These are phyloP conservation scores for Paracamarosporium sp. DNA, from an alignment of 2,329 filamentous ascomycete species.

Conservation along the genomic window DNA sequence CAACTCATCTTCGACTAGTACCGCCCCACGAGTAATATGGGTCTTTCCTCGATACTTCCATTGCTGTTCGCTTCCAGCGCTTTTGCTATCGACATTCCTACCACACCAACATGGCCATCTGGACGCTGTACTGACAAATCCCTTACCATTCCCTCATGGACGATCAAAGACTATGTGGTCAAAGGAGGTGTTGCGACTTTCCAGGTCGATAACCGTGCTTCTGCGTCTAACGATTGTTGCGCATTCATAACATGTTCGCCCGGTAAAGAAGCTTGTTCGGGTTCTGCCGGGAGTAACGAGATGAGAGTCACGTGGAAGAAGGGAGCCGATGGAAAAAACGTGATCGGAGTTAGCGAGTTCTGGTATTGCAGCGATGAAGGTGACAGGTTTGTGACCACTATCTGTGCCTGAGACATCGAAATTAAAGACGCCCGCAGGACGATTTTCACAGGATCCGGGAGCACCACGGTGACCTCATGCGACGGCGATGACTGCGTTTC, in stretches of 20 bases:
- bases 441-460: conserved; percentile 13
- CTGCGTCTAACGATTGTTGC: background rate
- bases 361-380: conserved; percentile 15
- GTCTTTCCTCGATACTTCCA: background rate
- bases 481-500: conserved; percentile 13
- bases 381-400: no score
- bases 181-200: conserved; percentile 9
- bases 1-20: background rate
- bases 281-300: background rate
- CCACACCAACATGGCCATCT: conserved; percentile 8
- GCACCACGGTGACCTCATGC: conserved; percentile 14
- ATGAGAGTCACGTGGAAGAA: conserved; percentile 6
- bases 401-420: background rate
- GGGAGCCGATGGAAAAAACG: conserved; percentile 5
- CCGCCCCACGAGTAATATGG: background rate
- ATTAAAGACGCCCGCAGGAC: background rate
- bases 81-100: conserved; percentile 7
- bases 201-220: conserved; percentile 9
- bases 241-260: conserved; percentile 6
- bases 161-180: conserved; percentile 9
- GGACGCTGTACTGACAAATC: conserved; percentile 15
- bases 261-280: conserved; percentile 4
- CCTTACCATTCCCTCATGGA: conserved; percentile 10
- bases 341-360: conserved; percentile 8
- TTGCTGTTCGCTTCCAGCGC: conserved; percentile 1